Percentiles rank a stretch among this genome's conserved stretches.
Conservation (phyloP, 345 rosid species). For the Hypericum androsaemum region DNA sequence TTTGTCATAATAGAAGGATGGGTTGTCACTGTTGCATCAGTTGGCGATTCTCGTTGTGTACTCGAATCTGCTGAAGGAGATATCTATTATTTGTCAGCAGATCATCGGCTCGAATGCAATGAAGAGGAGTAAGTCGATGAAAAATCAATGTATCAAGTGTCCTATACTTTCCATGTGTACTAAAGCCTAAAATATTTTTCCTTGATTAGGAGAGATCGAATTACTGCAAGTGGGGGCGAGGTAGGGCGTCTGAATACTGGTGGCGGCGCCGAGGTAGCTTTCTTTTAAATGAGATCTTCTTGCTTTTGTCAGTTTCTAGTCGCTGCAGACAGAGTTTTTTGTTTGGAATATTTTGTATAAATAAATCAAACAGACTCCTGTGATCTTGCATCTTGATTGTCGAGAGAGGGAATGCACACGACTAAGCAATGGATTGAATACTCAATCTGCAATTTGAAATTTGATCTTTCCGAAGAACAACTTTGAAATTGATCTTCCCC, state of each 20-base stretch:
- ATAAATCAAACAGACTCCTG: neutral
- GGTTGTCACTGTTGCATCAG: constrained; percentile 92
- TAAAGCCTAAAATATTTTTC: constrained; percentile 9
- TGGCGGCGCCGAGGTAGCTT: constrained; percentile 88
- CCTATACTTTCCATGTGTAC: constrained; percentile 9
- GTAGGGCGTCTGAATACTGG: constrained; percentile 96
- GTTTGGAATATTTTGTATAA: neutral
- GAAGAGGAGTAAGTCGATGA: constrained; percentile 71
- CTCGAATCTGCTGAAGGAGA: constrained; percentile 95
- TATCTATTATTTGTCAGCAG: constrained; percentile 81
- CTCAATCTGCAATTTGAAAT: too few species aligned
- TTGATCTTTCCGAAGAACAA: constrained; percentile 3
- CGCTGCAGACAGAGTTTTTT: too few species aligned
- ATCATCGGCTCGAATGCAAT: constrained; percentile 91
- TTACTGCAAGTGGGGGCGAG: constrained; percentile 97
- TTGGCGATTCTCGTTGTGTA: constrained; percentile 96
- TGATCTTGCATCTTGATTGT: too few species aligned
- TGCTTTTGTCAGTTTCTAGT: neutral
- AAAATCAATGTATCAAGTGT: constrained; percentile 4
- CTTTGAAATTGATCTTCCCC: neutral
- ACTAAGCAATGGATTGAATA: too few species aligned
- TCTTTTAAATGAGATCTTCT: neutral
- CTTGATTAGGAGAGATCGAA: constrained; percentile 64
- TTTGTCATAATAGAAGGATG: constrained; percentile 89
- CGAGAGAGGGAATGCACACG: too few species aligned